Evolutionary conservation across 176 grass and related monocot species (phyloP).

Genomic region (Pharus latifolius): DNA sequence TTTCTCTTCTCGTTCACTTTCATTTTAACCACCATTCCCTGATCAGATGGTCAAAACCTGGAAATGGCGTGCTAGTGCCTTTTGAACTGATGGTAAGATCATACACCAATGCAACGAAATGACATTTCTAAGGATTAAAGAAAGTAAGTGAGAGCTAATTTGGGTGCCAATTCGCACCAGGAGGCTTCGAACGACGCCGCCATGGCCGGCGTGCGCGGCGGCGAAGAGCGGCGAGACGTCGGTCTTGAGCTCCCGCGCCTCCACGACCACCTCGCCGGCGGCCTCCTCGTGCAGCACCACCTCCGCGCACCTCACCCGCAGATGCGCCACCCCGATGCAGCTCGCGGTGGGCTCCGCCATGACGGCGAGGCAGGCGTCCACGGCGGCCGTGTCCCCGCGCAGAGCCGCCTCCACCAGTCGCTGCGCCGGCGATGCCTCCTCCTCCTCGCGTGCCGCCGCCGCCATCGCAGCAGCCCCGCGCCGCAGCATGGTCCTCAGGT

Average conservation of each 20-base stretch:
- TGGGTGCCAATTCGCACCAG: constrained; percentile 5
- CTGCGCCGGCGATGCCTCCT: constrained; percentile 17
- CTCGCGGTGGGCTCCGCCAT: neutral
- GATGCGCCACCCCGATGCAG: constrained; percentile 12
- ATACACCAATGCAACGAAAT: neutral
- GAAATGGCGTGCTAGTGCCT: neutral
- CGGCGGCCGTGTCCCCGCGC: constrained; percentile 7
- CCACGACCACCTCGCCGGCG: constrained; percentile 11
- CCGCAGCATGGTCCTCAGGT: constrained; percentile 7
- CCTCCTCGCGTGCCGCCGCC: constrained; percentile 19
- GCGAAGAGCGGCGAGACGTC: constrained; percentile 43
- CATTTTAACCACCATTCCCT: neutral
- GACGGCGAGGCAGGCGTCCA: constrained; percentile 17
- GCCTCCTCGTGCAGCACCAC: constrained; percentile 19
- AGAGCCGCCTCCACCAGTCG: constrained; percentile 28
- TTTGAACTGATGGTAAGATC: neutral
- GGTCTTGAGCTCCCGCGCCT: constrained; percentile 21
- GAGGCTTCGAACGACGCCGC: constrained; percentile 7
- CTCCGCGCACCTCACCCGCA: constrained; percentile 21
- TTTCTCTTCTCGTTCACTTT: too few relatives aligned
- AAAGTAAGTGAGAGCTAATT: neutral
- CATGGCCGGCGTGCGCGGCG: constrained; percentile 31
- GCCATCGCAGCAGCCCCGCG: constrained; percentile 12
- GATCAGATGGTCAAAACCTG: neutral
- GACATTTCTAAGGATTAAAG: neutral